Evolutionary conservation across 2,329 filamentous ascomycete species (phyloP), one percentile per base, ranked within the genome.

Genomic region (Pestalotiopsis fici): DNA sequence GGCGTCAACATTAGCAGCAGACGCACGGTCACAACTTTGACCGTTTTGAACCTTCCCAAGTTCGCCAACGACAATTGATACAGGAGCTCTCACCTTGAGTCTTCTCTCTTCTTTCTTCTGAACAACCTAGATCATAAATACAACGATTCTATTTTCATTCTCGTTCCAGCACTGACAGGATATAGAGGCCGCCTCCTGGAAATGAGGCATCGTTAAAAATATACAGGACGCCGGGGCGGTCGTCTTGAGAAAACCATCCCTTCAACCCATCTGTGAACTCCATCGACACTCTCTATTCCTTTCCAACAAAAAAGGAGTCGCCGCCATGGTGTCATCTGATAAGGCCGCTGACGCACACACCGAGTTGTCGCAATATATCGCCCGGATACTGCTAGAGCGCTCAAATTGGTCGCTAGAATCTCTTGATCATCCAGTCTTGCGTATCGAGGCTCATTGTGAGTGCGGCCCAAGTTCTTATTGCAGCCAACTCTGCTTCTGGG

Each of bases 321-420:
- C 43, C 43, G 43, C 21, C 43, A 50, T 50, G 43, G 43, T 60
- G 28, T 27, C 28, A 13, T 5, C 57, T 60, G 23, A 27, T 4
- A 31, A 57, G 55, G 23, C 55, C 4, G 57, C 57, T 18, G 57
- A 60, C 25, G 28, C 28, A 13, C 57, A 60, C n/a, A 21, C 25
- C 31, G 57, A 60, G 18, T 27, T 60, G 25, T 60, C 57, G 57
- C 57, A 60, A 28, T 60, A 60, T 21, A 60, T 60, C 18, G 57
- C 57, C 12, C 25, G 28, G 27, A 13, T 60, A n/a, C 27, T 60
- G 28, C 18, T 60, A 12, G 57, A 60, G 57, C 57, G 57, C 57
- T 39, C 27, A 31, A 21, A 60, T 21, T 60, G 57, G 57, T 37
- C 57, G 57, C 57, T 60, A 4, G 57, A 60, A 13, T 15, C 27